Evolutionary conservation across 306 rosid genomes (phyloP), one percentile per base, ranked within the genome.

Genomic region (Trifolium subterraneum): DNA sequence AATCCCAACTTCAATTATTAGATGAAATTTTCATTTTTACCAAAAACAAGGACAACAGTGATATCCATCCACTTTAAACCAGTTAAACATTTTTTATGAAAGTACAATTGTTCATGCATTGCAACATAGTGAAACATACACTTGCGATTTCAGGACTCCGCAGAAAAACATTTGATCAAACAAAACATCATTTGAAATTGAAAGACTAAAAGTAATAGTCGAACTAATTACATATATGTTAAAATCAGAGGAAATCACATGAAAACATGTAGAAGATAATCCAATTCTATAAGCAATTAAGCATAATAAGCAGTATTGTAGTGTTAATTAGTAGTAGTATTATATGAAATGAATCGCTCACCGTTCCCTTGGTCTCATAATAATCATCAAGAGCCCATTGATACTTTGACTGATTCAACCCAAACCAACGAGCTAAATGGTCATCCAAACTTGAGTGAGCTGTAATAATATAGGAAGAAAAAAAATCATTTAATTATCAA

Each of bases 301-400:
- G n/a, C n/a, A n/a, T 18, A 52, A 25, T 35, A 71, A 58, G n/a
- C 42, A 65, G 18, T 25, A 73, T n/a, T 60, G 16, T 38, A 44
- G 71, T 11, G 68, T 71, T 12, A 48, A 31, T 39, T 27, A 80
- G 54, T 65, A 64, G 4, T 65, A 64, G 4, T 4, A 52, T 4
- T 52, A 59, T 27, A 59, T 27, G 14, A 54, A 82, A 71, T 58
- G 42, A 82, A 60, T 33, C 47, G 65, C 93, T 92, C 82, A 95
- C 99, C 92, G 74, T 47, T 80, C 93, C 99, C 86, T 95, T 95
- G 87, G 77, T 90, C 87, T 95, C 98, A 31, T 87, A 90, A 78
- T 90, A 95, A 75, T 95, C 98, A 83, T 95, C 97, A 42, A 95
- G 86, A 25, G 99, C 99, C 99, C 99, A 95, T 73, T 95, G 99